Evolutionary conservation across 2,329 filamentous ascomycete genomes (phyloP), one percentile per base, ranked within the genome.

Genomic region (Pleoardoris graminearum): DNA sequence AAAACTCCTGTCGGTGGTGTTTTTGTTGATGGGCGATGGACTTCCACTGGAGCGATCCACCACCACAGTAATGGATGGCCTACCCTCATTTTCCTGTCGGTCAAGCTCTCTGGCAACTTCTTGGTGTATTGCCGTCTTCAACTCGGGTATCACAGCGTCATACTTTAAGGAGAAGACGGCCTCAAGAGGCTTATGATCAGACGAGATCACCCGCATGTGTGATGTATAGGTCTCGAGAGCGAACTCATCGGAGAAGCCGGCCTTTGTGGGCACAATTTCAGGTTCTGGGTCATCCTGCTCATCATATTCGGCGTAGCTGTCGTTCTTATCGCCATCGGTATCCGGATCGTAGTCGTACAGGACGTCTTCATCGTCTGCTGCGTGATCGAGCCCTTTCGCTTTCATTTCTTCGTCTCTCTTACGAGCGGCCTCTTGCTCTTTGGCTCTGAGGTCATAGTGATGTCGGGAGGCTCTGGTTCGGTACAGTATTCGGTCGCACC

Each of bases 401-500:
- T 87, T 89, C 89, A 97, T 91, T 60, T 96, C 90, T 54, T 90
- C 86, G 60, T 97, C 91, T 57, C 82, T 87, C 62, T 84, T 86
- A 59, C 82, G 85, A 0, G 88, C 82, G 19, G 86, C 82, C 50
- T 85, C 83, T 53, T 86, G 83, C 49, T 93, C 87, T 50, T 79
- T 78, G 0, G 82, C 69, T 50, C 82, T 85, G 30, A 77, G 77
- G 45, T 91, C 85, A 61, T 90, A 87, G 3, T 79, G 80, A 22
- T 86, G 75, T 57, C 83, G 86, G 65, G 94, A 86, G 41, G 79
- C 82, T 35, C 87, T 84, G 2, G 91, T 94, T 7, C 93, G 83
- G 70, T 86, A 99, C 0, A 99, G 75, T 39, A 99, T 92, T 14
- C 94, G 88, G 75, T 99, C 94, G 70, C 94, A 99, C 93, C 94